These are phyloP conservation scores for Mikania micrantha DNA, from an alignment of 129 eudicot genomes.

Conservation along the genomic window DNA sequence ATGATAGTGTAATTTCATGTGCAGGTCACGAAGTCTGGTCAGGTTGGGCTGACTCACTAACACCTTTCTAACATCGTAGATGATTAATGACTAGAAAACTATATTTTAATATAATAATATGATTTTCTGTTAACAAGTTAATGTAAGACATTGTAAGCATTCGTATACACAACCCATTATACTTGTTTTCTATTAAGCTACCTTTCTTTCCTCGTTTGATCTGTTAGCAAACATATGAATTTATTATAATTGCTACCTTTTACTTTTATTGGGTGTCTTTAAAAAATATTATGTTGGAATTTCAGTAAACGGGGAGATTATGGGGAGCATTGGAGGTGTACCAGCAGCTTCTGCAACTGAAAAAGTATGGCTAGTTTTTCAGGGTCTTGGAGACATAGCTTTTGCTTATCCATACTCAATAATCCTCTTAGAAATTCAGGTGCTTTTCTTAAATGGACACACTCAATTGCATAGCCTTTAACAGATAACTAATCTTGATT, in stretches of 20 bases:
- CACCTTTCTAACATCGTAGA: not conserved
- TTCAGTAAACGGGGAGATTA: constrained; percentile 48
- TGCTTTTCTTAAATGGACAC: constrained; percentile 7
- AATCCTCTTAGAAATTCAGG: constrained; percentile 69
- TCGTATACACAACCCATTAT: not conserved
- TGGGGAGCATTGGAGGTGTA: constrained; percentile 55
- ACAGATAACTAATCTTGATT: constrained; percentile 7
- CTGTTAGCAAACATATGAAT: not conserved
- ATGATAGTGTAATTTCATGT: not conserved
- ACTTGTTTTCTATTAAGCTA: not conserved
- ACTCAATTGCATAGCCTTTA: constrained; percentile 1
- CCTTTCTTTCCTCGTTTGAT: not conserved
- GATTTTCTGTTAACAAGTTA: not conserved
- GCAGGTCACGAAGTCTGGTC: not conserved
- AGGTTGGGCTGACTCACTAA: not conserved
- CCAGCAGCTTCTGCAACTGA: constrained; percentile 26
- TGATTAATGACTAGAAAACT: not conserved
- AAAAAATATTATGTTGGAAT: constrained; percentile 2
- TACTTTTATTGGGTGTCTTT: not conserved
- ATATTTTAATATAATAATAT: not conserved
- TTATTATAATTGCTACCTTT: not conserved
- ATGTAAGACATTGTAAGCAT: not conserved
- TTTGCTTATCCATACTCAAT: constrained; percentile 62
- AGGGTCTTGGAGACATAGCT: constrained; percentile 79
- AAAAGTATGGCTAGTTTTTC: constrained; percentile 50